These are phyloP conservation scores for Ophiocordyceps sinensis DNA, from an alignment of 2,329 filamentous ascomycete genomes.

Conservation along the genomic window DNA sequence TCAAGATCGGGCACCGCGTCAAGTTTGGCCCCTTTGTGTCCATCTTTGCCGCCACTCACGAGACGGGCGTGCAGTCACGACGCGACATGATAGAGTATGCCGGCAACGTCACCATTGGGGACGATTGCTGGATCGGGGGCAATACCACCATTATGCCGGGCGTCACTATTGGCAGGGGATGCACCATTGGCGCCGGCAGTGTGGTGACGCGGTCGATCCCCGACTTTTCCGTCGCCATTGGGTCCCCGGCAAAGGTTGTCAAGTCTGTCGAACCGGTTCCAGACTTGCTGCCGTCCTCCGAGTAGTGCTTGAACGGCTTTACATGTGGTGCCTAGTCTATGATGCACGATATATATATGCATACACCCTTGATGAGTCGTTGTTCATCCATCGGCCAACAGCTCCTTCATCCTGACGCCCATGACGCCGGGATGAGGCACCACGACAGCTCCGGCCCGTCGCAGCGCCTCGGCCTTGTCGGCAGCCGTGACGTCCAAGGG, in stretches of 20 bases:
- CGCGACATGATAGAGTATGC: conserved; percentile 33
- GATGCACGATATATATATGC: no score
- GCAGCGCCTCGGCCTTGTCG: conserved; percentile 18
- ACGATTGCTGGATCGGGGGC: conserved; percentile 42
- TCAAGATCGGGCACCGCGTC: conserved; percentile 56
- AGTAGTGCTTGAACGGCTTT: not conserved
- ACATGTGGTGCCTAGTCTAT: no score
- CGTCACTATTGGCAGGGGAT: conserved; percentile 36
- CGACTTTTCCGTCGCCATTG: conserved; percentile 31
- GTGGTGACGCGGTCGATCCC: conserved; percentile 36
- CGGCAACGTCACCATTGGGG: conserved; percentile 28
- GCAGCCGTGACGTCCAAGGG: conserved; percentile 16
- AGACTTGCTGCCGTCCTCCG: conserved; percentile 18
- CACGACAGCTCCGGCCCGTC: conserved; percentile 19
- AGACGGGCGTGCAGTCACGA: conserved; percentile 41
- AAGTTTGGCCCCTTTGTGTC: conserved; percentile 58
- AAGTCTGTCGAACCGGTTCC: conserved; percentile 27
- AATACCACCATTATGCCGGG: conserved; percentile 34
- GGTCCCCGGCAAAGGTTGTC: conserved; percentile 32
- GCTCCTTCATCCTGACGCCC: conserved; percentile 18
- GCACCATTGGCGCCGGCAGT: conserved; percentile 33
- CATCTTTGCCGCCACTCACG: conserved; percentile 59
- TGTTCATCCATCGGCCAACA: conserved; percentile 9
- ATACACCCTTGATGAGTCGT: no score
- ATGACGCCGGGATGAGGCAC: conserved; percentile 24